Percentiles rank a stretch among this genome's conserved stretches.
Conservation (phyloP, 306 rosid species). For the Quillaja saponaria region DNA sequence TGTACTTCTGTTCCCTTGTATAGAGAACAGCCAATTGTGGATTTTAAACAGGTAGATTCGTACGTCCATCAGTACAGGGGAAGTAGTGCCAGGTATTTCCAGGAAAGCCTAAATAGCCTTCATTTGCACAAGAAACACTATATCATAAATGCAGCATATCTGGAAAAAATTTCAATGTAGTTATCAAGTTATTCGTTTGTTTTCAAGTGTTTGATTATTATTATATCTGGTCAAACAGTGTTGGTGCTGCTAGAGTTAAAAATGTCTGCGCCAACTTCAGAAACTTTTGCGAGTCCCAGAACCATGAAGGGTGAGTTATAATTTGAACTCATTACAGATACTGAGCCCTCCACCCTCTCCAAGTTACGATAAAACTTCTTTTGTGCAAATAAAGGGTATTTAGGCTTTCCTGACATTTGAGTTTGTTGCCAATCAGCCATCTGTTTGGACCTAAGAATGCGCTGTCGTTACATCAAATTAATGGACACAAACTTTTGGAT, state of each 20-base stretch:
- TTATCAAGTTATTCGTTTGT: neutral
- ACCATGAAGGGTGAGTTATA: constrained; percentile 66
- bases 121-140: too few relatives aligned
- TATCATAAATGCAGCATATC: neutral
- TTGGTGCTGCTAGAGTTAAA: constrained; percentile 72
- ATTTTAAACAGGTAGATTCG: constrained; percentile 74
- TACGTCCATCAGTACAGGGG: constrained; percentile 78
- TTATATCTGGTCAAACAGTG: constrained; percentile 41
- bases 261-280: constrained; percentile 57
- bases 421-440: too few relatives aligned
- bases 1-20: constrained; percentile 15
- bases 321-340: neutral
- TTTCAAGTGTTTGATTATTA: constrained; percentile 11
- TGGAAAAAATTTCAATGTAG: neutral
- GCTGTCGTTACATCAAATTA: too few relatives aligned
- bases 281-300: constrained; percentile 60
- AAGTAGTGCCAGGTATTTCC: constrained; percentile 72
- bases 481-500: too few relatives aligned
- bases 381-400: too few relatives aligned
- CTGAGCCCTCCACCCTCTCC: neutral
- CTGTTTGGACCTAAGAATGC: too few relatives aligned
- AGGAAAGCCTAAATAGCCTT: too few relatives aligned
- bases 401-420: too few relatives aligned
- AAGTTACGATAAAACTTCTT: neutral
- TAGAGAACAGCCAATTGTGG: constrained; percentile 58